These are phyloP conservation scores for Xylaria sp. DNA, from an alignment of 2,329 filamentous ascomycete species.

Conservation along the genomic window DNA sequence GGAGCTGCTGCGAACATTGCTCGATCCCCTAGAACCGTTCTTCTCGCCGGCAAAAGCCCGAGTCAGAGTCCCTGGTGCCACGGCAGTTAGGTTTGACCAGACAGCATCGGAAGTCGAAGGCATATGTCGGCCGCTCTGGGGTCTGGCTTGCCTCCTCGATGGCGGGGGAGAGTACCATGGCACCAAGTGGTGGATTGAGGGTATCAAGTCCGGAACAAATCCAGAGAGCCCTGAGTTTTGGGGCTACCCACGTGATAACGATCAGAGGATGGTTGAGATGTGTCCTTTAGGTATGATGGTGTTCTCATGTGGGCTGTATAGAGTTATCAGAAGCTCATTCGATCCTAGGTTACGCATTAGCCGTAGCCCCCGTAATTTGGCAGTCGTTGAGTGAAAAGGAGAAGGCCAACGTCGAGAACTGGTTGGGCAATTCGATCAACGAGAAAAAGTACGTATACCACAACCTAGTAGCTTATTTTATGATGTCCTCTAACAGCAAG, in stretches of 20 bases:
- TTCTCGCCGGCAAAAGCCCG: conserved; percentile 74
- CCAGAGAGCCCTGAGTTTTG: conserved; percentile 77
- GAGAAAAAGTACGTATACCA: conserved; percentile 69
- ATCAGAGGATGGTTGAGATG: conserved; percentile 88
- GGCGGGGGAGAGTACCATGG: conserved; percentile 73
- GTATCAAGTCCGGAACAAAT: conserved; percentile 76
- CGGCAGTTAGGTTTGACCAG: conserved; percentile 81
- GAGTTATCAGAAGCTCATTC: conserved; percentile 6
- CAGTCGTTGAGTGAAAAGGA: conserved; percentile 70
- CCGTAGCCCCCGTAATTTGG: conserved; percentile 75
- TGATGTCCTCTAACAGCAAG: conserved; percentile 31
- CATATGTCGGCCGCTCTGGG: conserved; percentile 80
- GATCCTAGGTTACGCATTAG: conserved; percentile 70
- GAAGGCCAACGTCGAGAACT: conserved; percentile 72
- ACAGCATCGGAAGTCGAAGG: conserved; percentile 81
- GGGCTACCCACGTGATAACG: conserved; percentile 79
- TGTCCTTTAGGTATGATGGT: conserved; percentile 70
- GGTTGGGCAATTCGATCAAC: conserved; percentile 80
- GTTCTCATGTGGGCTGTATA: conserved; percentile 14
- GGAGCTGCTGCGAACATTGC: conserved; percentile 68
- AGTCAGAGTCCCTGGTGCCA: conserved; percentile 73
- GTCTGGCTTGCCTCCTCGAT: conserved; percentile 74
- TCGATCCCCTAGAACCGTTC: conserved; percentile 76
- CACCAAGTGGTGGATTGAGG: conserved; percentile 74
- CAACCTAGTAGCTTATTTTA: neutral